These are phyloP conservation scores for Colletotrichum gloeosporioides DNA, from an alignment of 2,329 filamentous ascomycete genomes.

Conservation along the genomic window DNA sequence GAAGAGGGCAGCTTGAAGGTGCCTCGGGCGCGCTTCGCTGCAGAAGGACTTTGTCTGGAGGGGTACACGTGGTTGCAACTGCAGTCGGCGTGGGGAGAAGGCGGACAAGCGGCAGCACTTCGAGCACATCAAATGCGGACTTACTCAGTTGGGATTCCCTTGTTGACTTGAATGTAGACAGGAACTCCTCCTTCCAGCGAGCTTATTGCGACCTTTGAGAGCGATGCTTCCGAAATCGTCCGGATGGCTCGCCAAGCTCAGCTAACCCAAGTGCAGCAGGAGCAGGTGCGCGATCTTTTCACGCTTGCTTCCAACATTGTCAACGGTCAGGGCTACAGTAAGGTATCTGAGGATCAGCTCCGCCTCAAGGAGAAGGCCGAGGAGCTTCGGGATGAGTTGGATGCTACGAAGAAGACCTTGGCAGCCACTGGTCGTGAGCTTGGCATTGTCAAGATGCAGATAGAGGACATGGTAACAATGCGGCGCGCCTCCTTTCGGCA, in stretches of 20 bases:
- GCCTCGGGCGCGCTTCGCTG: neutral
- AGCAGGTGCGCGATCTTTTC: neutral
- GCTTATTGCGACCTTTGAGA: neutral
- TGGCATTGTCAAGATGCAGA: neutral
- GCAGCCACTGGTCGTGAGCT: neutral
- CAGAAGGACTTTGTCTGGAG: neutral
- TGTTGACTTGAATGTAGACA: neutral
- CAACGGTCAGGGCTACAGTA: neutral
- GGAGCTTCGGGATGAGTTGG: neutral
- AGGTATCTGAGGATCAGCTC: neutral
- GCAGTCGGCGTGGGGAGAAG: neutral
- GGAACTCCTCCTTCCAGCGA: neutral
- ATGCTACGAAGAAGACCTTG: neutral
- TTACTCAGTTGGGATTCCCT: neutral
- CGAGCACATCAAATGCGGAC: neutral
- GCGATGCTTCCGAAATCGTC: neutral
- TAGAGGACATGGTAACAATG: neutral
- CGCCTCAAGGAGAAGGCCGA: neutral
- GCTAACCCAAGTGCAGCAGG: neutral
- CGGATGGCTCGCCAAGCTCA: neutral
- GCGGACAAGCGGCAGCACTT: neutral
- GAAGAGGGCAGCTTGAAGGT: neutral
- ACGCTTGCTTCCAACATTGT: neutral
- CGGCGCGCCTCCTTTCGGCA: neutral
- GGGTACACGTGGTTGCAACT: neutral